Conservation (phyloP, 192 early-diverging fungal genomes). For the Podila epicladia region DNA sequence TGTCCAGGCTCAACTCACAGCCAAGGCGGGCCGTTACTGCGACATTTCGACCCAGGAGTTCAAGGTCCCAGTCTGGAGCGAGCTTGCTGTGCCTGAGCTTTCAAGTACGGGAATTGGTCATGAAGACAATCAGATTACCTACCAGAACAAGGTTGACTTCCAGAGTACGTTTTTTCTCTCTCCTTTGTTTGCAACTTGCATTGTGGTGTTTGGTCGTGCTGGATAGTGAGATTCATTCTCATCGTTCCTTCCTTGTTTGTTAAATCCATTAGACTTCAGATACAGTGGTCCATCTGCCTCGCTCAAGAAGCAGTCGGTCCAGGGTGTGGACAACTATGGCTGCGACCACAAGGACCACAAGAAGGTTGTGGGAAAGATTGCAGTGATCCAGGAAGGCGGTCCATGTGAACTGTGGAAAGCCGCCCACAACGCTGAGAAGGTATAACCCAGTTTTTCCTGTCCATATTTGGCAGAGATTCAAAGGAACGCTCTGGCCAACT, state of each 20-base stretch:
- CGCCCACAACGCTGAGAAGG: constrained; percentile 65
- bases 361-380: constrained; percentile 61
- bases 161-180: constrained; percentile 42
- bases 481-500: too few relatives aligned
- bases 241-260: not conserved
- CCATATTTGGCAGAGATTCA: not conserved
- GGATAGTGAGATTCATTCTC: not conserved
- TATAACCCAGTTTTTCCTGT: not conserved
- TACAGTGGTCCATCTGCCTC: constrained; percentile 64
- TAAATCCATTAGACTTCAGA: constrained; percentile 55
- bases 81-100: constrained; percentile 45
- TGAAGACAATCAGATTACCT: constrained; percentile 14
- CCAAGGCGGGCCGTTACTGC: constrained; percentile 38
- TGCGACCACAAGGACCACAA: constrained; percentile 52
- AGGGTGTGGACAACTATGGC: constrained; percentile 55
- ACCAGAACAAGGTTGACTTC: constrained; percentile 59
- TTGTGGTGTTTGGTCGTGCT: not conserved
- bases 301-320: constrained; percentile 53
- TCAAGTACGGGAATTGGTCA: constrained; percentile 29
- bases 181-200: not conserved
- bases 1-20: constrained; percentile 61
- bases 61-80: constrained; percentile 59
- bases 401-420: constrained; percentile 64
- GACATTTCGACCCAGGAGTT: constrained; percentile 60
- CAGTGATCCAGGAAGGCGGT: constrained; percentile 54